Evolutionary conservation across 768 basidiomycete genomes (phyloP), one percentile per base, ranked within the genome.

Genomic region (Pisolithus orientalis): DNA sequence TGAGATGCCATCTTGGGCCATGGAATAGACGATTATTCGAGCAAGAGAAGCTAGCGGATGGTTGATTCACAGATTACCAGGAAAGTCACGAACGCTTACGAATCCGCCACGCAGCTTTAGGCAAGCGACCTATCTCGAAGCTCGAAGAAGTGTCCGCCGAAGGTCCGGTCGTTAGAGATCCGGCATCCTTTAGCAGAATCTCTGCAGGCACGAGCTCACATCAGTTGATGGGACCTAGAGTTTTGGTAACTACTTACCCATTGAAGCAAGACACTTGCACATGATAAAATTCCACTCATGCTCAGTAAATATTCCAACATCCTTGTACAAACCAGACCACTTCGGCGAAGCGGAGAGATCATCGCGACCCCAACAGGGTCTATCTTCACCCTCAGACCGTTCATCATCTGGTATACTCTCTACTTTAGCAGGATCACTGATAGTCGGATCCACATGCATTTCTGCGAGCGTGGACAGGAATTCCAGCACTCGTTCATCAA

Each of bases 261-360:
- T 85, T 5, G 87, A 85, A 31, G 80, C 77, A 32, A 97, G 71
- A 13, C 88, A 86, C 65, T 94, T 94, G 34, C 84, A 83, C 57
- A 94, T 80, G 46, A 98, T 71, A 27, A 87, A 73, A 51, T 82
- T 81, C 84, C 92, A 97, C 67, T 97, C 84, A 40, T 80, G 74
- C 52, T 90, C 80, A 5, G 80, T 84, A 80, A 92, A 94, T 50
- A 98, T 94, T 11, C 94, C 94, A 34, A 97, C 79, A 58, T 90
- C 88, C 65, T 85, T 86, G 32, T 47, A 47, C 32, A 47, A n/a
- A 24, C 46, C 46, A 34, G 32, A 10, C 46, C 46, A 47, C 29
- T 32, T 34, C 5, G 46, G 21, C 17, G 32, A 25, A 17, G 11
- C 6, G 17, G 31, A 32, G 32, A 37, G 16, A 37, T 47, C 46